Conservation (phyloP, 305 asterid genomes). For the Solanum hybrid region DNA sequence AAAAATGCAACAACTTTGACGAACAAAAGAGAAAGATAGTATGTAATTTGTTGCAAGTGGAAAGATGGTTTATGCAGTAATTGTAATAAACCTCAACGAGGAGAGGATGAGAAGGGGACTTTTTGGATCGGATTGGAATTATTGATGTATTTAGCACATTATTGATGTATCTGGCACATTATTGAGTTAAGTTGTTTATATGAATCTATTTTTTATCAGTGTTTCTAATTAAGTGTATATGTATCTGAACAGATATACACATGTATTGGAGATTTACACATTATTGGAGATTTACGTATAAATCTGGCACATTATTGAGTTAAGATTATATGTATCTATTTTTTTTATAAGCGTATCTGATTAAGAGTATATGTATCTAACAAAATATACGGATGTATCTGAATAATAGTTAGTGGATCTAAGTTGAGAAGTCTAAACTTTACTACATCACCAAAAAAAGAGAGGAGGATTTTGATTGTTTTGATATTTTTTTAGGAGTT, state of each 20-base stretch:
- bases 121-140: neutral
- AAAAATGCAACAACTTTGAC: neutral
- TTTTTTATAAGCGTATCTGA: neutral
- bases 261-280: neutral
- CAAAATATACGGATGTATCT: neutral
- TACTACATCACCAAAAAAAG: neutral
- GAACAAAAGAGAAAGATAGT: neutral
- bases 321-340: too few species aligned
- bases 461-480: neutral
- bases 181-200: neutral
- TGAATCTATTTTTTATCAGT: neutral
- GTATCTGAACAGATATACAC: neutral
- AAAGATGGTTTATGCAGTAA: too few species aligned
- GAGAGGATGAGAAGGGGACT: neutral
- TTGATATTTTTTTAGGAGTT: neutral
- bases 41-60: neutral
- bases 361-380: neutral
- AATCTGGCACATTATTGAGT: neutral
- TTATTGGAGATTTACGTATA: neutral
- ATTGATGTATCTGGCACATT: neutral
- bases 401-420: neutral
- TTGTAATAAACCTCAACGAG: neutral
- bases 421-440: neutral
- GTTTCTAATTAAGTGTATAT: neutral
- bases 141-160: neutral